A percentile compares a stretch with the other conserved stretches of the same genome.
Conservation (phyloP, 495 filamentous ascomycete species). For the Collariella sp. region DNA sequence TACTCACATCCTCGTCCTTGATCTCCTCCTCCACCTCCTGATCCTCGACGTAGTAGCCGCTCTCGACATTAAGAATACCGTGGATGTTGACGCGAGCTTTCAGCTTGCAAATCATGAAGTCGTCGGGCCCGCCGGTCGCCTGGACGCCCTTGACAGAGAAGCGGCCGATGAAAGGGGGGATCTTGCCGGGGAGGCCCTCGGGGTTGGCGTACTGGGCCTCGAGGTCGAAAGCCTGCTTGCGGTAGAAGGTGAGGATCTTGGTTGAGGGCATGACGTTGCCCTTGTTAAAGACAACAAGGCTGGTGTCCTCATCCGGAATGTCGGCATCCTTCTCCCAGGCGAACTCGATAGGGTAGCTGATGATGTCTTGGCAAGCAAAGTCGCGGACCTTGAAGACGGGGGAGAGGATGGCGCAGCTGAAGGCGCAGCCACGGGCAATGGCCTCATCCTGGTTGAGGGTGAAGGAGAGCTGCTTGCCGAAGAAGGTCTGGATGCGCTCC, state of each 20-base stretch:
- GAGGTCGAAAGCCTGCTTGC: slow-evolving; percentile 93
- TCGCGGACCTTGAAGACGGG: slow-evolving; percentile 98
- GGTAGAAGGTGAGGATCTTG: slow-evolving; percentile 99
- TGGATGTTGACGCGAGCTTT: slow-evolving; percentile 97
- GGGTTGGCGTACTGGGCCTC: slow-evolving; percentile 90
- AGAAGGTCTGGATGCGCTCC: slow-evolving; percentile 80
- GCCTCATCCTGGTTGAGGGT: slow-evolving; percentile 98
- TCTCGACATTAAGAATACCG: slow-evolving; percentile 93
- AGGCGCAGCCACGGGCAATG: slow-evolving; percentile 90
- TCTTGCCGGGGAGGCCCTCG: slow-evolving; percentile 81
- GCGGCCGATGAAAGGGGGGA: slow-evolving; percentile 87
- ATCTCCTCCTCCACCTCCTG: slow-evolving; percentile 95
- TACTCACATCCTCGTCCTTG: slow-evolving; percentile 67
- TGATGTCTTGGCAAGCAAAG: slow-evolving; percentile 94
- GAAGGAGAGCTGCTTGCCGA: slow-evolving; percentile 86
- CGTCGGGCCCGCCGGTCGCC: slow-evolving; percentile 67
- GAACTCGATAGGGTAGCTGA: slow-evolving; percentile 98
- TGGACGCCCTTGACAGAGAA: slow-evolving; percentile 92
- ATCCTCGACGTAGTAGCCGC: slow-evolving; percentile 96
- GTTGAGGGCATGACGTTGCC: slow-evolving; percentile 97
- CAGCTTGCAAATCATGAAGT: slow-evolving; percentile 99
- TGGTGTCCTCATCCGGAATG: slow-evolving; percentile 97
- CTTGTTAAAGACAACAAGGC: slow-evolving; percentile 92
- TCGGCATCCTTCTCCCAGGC: slow-evolving; percentile 98
- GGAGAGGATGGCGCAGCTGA: slow-evolving; percentile 96